These are phyloP conservation scores for Antitrichia curtipendula DNA, from an alignment of 225 moss, liverwort and hornwort species.

Conservation along the genomic window DNA sequence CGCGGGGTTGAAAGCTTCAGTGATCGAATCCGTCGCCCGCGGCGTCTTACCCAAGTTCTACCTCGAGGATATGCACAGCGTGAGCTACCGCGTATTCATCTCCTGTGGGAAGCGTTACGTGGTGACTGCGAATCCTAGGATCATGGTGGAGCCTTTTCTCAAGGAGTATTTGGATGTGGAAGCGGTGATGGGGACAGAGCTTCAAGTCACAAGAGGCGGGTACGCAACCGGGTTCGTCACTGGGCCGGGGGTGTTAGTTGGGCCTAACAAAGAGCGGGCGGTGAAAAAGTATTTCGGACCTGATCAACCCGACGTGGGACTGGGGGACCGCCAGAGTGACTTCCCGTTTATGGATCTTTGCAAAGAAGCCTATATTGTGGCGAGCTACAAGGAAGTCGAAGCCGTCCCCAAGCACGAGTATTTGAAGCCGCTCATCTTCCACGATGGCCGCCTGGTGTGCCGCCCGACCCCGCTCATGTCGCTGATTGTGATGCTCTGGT, in stretches of 20 bases:
- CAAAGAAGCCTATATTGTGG: conserved; percentile 60
- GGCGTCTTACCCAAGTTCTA: conserved; percentile 87
- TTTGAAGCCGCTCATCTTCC: conserved; percentile 66
- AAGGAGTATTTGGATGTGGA: conserved; percentile 62
- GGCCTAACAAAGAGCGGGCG: conserved; percentile 34
- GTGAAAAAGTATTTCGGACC: conserved; percentile 51
- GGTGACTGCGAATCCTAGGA: conserved; percentile 65
- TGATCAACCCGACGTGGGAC: conserved; percentile 49
- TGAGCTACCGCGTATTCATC: conserved; percentile 42
- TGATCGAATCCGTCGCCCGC: conserved; percentile 60
- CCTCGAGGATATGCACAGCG: conserved; percentile 69
- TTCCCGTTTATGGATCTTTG: conserved; percentile 58
- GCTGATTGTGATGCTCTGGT: conserved; percentile 51
- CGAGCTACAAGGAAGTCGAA: conserved; percentile 1
- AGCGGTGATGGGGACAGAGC: conserved; percentile 59
- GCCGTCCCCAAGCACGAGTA: conserved; percentile 50
- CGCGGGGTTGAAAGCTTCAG: conserved; percentile 44
- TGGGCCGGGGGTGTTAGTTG: conserved; percentile 46
- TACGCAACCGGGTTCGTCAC: conserved; percentile 53
- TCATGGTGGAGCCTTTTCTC: conserved; percentile 79
- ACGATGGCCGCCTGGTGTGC: conserved; percentile 67
- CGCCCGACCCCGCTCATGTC: conserved; percentile 61
- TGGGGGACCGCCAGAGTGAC: conserved; percentile 60
- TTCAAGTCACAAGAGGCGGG: conserved; percentile 33
- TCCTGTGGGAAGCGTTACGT: conserved; percentile 60